Evolutionary conservation across 805 yeast species (phyloP).

Genomic region (Wickerhamiella qilinensis): DNA sequence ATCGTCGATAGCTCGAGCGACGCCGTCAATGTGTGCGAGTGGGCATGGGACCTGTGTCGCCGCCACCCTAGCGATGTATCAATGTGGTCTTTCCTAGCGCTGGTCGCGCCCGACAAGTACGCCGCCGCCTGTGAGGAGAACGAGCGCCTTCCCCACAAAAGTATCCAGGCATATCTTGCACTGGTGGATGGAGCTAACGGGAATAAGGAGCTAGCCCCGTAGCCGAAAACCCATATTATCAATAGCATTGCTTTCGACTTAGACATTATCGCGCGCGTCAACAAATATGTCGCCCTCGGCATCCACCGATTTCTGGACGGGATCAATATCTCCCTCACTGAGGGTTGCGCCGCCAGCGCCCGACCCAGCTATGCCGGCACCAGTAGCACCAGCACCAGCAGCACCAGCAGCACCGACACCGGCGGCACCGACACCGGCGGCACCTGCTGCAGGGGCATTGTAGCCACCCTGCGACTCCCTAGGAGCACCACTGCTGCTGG

Average conservation of each 20-base stretch:
- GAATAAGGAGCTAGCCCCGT: neutral
- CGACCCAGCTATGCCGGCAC: too few species aligned
- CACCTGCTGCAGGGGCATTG: neutral
- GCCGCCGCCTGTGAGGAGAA: slow-evolving; percentile 5
- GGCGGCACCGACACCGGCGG: neutral
- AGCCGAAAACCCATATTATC: too few species aligned
- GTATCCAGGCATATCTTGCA: slow-evolving; percentile 7
- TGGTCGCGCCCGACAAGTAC: slow-evolving; percentile 2
- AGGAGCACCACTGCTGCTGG: too few species aligned
- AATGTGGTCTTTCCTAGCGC: slow-evolving; percentile 19
- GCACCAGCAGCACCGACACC: too few species aligned
- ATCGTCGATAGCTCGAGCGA: too few species aligned
- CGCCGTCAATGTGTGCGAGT: neutral
- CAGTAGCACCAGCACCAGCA: too few species aligned
- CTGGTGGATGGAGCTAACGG: neutral
- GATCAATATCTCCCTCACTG: too few species aligned
- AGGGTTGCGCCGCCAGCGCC: too few species aligned
- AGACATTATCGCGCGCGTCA: slow-evolving; percentile 8
- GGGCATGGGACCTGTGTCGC: slow-evolving; percentile 9
- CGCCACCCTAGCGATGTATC: slow-evolving; percentile 20
- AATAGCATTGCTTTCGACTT: too few species aligned
- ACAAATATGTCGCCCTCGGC: slow-evolving; percentile 12
- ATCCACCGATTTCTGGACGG: neutral
- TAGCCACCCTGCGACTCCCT: too few species aligned
- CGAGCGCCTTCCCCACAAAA: slow-evolving; percentile 8